Base-by-base conservation (phyloP, 2,329 filamentous ascomycete genomes). In the Pseudogymnoascus sp. region DNA sequence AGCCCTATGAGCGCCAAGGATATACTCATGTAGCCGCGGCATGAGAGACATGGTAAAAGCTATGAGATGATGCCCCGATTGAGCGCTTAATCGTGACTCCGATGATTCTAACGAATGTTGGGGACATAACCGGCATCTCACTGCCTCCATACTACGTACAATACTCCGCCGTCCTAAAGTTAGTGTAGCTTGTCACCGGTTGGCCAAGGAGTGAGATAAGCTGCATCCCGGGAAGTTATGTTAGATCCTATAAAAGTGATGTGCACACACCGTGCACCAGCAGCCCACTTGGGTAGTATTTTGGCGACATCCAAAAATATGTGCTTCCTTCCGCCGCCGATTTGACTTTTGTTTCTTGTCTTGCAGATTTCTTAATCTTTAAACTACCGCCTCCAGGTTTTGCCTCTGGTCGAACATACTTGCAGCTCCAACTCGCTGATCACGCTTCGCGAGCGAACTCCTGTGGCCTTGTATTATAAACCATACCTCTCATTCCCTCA, bases 141-240 rank as follows among this genome's bases (percentile, higher is more conserved):
- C 47, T 33, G n/a, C 47, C 47, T 33, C 47, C 47, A 53, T 53
- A 53, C 28, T 53, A 53, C 47, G 47, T 33, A 18, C 18, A 18
- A 2, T 18, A 53, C 47, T 53, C 8, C 7, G n/a, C 28, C 25
- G n/a, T 53, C 25, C 43, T 53, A 53, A 33, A 53, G 47, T 53
- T 53, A 53, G 47, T 18, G 47, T 53, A 20, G 47, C 47, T 53
- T 53, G 8, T 33, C 11, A 4, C 47, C 47, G 9, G 28, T 33
- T 53, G 47, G 47, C 47, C 47, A 53, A 53, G 47, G 47, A 12
- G 22, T 53, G 47, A 53, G 47, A 53, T 53, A 53, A 53, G 47
- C 47, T 28, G 47, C 47, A 53, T 53, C 47, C 47, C 28, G 33
- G 47, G 47, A 28, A 14, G 47, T 53, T 53, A 53, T 53, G 47